Conservation (phyloP, 495 filamentous ascomycete species). For the Aspergillus mulundensis region DNA sequence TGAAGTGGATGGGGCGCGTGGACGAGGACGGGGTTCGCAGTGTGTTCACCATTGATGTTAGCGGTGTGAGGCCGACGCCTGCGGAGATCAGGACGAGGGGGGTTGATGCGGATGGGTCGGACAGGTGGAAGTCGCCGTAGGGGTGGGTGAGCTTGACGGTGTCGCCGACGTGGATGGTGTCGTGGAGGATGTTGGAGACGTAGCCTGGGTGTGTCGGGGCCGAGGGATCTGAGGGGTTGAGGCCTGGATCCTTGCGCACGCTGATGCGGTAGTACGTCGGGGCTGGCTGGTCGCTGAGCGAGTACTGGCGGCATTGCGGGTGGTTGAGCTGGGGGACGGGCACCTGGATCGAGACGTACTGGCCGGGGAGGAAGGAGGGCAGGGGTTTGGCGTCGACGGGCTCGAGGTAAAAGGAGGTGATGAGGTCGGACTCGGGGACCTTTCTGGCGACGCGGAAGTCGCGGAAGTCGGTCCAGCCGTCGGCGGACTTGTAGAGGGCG, state of each 20-base stretch:
- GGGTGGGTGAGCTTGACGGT: conserved; percentile 62
- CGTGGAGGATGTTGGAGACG: conserved; percentile 68
- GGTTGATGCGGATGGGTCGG: conserved; percentile 20
- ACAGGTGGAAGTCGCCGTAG: conserved; percentile 65
- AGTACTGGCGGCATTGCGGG: conserved; percentile 68
- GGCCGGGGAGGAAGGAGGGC: conserved; percentile 60
- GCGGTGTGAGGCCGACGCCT: conserved; percentile 65
- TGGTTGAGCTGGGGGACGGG: conserved; percentile 54
- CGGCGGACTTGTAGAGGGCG: conserved; percentile 53
- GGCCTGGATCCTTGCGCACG: conserved; percentile 61
- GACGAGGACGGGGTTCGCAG: conserved; percentile 28
- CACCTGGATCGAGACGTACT: conserved; percentile 63
- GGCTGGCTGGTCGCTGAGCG: conserved; percentile 58
- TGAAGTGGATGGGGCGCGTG: conserved; percentile 51
- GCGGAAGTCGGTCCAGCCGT: conserved; percentile 60
- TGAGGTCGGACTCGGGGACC: conserved; percentile 57
- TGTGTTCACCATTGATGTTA: conserved; percentile 65
- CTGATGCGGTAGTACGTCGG: conserved; percentile 63
- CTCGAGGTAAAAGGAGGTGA: conserved; percentile 67
- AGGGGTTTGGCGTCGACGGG: conserved; percentile 59
- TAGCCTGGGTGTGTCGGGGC: conserved; percentile 52
- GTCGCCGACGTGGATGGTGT: conserved; percentile 54
- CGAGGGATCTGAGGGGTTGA: conserved; percentile 38
- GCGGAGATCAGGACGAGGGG: conserved; percentile 65
- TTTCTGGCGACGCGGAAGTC: conserved; percentile 63